Conservation (phyloP, 345 rosid genomes). For the Citrus unshiu region DNA sequence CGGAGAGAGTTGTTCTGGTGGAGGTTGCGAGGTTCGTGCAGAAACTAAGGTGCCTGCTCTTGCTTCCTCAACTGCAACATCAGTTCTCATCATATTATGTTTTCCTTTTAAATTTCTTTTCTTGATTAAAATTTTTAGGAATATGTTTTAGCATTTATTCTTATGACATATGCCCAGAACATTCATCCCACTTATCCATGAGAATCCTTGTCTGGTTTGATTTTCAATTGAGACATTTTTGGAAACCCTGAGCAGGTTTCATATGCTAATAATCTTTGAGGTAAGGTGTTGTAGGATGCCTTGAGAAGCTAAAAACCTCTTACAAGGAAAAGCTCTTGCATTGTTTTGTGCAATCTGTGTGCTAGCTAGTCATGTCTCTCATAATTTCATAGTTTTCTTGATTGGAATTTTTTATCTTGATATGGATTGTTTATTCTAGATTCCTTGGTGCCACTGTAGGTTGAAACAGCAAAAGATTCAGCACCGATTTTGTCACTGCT, state of each 20-base stretch:
- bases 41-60: slow-evolving; percentile 41
- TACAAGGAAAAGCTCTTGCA: neutral
- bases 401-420: neutral
- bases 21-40: slow-evolving; percentile 61
- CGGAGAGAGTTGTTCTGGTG: slow-evolving; percentile 63
- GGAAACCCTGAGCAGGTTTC: neutral
- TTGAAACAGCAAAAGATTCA: slow-evolving; percentile 82
- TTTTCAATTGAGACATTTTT: neutral
- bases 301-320: neutral
- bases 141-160: neutral
- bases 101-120: neutral
- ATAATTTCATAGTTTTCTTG: neutral
- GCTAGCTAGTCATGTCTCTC: neutral
- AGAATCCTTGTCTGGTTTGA: neutral
- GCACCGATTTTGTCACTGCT: slow-evolving; percentile 75
- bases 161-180: neutral
- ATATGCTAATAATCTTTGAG: neutral
- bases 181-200: neutral
- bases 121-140: neutral
- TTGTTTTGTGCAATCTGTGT: neutral
- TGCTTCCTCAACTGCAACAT: slow-evolving; percentile 35
- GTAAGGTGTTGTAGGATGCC: neutral
- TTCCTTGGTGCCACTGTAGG: slow-evolving; percentile 43
- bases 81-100: neutral
- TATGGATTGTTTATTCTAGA: slow-evolving; percentile 11